Conservation (phyloP, 768 basidiomycete genomes). For the Pleurotus ostreatus region DNA sequence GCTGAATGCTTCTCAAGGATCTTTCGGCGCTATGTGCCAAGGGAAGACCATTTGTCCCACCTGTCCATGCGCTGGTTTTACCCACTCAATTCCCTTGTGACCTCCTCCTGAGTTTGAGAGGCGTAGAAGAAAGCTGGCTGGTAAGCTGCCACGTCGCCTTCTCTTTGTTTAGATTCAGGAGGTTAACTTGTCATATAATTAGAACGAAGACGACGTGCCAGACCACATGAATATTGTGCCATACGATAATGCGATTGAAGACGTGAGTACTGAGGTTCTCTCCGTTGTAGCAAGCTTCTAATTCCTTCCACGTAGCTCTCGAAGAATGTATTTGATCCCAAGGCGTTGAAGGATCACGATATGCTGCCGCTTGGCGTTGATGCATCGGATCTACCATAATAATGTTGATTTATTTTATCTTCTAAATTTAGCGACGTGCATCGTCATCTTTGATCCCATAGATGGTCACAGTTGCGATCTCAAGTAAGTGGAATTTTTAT, state of each 20-base stretch:
- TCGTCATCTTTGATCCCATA: too few relatives aligned
- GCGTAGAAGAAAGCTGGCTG: slow-evolving; percentile 58
- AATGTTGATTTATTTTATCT: not conserved
- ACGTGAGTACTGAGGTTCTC: slow-evolving; percentile 40
- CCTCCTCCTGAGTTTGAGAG: slow-evolving; percentile 61
- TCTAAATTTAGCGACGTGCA: too few relatives aligned
- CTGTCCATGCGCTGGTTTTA: slow-evolving; percentile 68
- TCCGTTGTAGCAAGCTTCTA: slow-evolving; percentile 1
- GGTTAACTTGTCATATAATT: slow-evolving; percentile 10
- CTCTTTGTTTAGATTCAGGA: not conserved
- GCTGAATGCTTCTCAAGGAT: slow-evolving; percentile 32
- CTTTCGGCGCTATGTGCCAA: slow-evolving; percentile 48
- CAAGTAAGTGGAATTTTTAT: too few relatives aligned
- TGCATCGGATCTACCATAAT: slow-evolving; percentile 15
- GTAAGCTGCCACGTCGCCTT: slow-evolving; percentile 33
- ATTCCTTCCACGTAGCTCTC: slow-evolving; percentile 39
- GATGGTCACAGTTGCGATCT: too few relatives aligned
- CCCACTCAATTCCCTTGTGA: slow-evolving; percentile 76
- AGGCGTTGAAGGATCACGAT: slow-evolving; percentile 39
- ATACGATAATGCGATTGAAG: slow-evolving; percentile 47
- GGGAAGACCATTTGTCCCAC: slow-evolving; percentile 63
- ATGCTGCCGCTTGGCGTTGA: slow-evolving; percentile 59
- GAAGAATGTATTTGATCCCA: slow-evolving; percentile 46
- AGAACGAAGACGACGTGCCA: slow-evolving; percentile 55
- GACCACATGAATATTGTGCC: slow-evolving; percentile 79